These are phyloP conservation scores for Primulina eburnea DNA, from an alignment of 257 asterid genomes.

Conservation along the genomic window DNA sequence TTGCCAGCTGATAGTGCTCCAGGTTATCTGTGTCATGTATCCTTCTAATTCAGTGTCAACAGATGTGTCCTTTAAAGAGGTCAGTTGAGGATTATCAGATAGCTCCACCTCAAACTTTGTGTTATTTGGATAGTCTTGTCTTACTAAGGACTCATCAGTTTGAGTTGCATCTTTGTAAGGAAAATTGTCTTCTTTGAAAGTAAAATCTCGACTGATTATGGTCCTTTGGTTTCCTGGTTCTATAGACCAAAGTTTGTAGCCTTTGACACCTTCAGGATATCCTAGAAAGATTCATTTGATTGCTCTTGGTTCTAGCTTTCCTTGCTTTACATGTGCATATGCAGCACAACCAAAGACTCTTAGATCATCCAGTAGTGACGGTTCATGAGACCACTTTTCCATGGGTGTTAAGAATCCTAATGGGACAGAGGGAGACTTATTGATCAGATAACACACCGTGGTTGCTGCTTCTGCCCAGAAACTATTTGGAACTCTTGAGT, in stretches of 20 bases:
- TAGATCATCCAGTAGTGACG: fast-evolving
- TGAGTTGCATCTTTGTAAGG: too few species aligned
- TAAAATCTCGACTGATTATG: background rate
- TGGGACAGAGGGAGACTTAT: background rate
- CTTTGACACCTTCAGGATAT: background rate
- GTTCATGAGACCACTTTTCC: too few species aligned
- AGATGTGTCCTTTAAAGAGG: too few species aligned
- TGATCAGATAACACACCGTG: background rate
- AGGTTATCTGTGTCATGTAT: too few species aligned
- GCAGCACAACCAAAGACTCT: background rate
- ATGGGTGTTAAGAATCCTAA: background rate
- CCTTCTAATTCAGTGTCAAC: too few species aligned
- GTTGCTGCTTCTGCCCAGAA: background rate
- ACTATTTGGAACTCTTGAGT: background rate
- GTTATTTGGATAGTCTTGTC: fast-evolving
- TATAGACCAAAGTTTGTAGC: background rate
- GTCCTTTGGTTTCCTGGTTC: background rate
- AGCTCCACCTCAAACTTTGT: too few species aligned
- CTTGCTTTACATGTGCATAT: background rate
- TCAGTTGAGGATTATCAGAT: too few species aligned
- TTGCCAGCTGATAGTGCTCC: too few species aligned
- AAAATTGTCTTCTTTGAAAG: background rate
- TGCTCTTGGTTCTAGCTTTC: too few species aligned
- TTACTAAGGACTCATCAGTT: too few species aligned
- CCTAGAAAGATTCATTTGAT: too few species aligned